Conservation (phyloP, 345 rosid genomes). For the Syzygium oleosum region DNA sequence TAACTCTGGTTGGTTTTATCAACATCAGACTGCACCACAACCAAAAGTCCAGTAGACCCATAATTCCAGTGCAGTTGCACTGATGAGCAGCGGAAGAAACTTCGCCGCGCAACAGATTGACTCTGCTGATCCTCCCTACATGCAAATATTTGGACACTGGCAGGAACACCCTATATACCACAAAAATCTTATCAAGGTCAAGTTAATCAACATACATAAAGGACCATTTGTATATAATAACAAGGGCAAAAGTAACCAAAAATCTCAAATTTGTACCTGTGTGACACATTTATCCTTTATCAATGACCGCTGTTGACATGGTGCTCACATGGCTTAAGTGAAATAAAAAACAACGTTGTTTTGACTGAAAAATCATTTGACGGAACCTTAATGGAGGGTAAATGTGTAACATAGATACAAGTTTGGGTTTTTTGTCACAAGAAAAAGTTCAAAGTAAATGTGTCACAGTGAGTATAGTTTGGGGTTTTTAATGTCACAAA, state of each 20-base stretch:
- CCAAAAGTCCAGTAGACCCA: conserved; percentile 86
- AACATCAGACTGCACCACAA: conserved; percentile 82
- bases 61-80: conserved; percentile 81
- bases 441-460: no score
- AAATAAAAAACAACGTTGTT: no score
- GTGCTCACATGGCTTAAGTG: no score
- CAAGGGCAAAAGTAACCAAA: neutral
- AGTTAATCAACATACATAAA: neutral
- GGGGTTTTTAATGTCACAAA: no score
- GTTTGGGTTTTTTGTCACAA: no score
- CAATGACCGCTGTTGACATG: no score
- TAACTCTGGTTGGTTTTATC: conserved; percentile 96
- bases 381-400: no score
- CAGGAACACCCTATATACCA: conserved; percentile 68
- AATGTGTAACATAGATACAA: no score
- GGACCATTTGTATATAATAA: neutral
- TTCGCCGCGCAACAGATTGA: conserved; percentile 69
- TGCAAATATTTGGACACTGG: conserved; percentile 82
- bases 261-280: no score
- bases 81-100: conserved; percentile 82
- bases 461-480: no score
- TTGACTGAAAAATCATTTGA: no score
- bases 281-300: no score
- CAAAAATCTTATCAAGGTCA: neutral
- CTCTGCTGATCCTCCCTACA: conserved; percentile 55